Conservation (phyloP, 1,284 basidiomycete species). For the Papiliotrema nemorosa region DNA sequence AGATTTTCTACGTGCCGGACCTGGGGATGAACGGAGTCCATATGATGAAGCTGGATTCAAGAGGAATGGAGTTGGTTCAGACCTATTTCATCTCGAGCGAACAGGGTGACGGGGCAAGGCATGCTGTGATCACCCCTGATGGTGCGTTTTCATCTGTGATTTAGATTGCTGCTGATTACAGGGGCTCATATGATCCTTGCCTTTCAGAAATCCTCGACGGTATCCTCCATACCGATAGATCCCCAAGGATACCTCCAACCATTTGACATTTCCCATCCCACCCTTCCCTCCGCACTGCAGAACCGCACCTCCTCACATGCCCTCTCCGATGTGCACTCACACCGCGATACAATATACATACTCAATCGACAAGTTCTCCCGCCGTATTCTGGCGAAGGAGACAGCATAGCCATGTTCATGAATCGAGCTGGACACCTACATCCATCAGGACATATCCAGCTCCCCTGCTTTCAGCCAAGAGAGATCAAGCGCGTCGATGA, state of each 20-base stretch:
- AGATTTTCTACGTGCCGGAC: conserved; percentile 8
- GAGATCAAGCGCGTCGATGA: conserved; percentile 1
- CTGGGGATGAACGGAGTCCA: conserved; percentile 5
- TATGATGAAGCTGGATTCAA: background rate
- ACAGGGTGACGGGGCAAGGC: conserved; percentile 4
- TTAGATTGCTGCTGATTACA: background rate
- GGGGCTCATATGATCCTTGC: background rate
- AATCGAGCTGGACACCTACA: background rate
- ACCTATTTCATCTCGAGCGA: background rate
- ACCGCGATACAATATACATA: conserved; percentile 1
- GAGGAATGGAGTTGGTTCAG: background rate
- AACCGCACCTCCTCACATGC: conserved; percentile 1
- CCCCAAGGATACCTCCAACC: background rate
- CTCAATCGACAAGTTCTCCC: conserved; percentile 1
- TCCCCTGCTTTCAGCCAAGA: conserved; percentile 8
- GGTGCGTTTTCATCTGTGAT: background rate
- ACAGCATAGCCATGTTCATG: conserved; percentile 4
- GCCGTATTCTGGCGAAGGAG: conserved; percentile 3
- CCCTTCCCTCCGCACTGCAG: background rate
- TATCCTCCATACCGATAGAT: background rate
- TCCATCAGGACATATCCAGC: background rate
- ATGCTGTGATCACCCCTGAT: conserved; percentile 5
- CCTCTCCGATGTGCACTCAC: conserved; percentile 2
- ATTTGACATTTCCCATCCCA: background rate
- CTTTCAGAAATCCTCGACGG: conserved; percentile 5